Percentiles rank a stretch among this genome's conserved stretches.
Conservation (phyloP, 2,329 filamentous ascomycete genomes). For the Pseudocercospora eumusae region DNA sequence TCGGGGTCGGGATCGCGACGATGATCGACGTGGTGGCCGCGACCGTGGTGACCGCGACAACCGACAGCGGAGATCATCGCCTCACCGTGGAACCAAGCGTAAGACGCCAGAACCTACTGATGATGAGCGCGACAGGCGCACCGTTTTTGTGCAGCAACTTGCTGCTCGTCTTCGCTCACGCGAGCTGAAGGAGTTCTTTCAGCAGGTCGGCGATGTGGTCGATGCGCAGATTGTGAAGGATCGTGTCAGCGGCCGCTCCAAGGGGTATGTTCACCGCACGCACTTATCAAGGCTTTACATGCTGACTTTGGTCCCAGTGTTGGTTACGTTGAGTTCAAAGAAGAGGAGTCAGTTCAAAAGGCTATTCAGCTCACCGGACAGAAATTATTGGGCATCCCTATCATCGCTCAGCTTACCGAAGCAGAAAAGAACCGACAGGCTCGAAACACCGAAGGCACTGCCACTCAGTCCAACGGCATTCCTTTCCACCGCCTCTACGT, state of each 20-base stretch:
- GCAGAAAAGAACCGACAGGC: constrained; percentile 99
- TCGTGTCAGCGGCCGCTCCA: constrained; percentile 91
- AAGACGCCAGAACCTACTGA: constrained; percentile 73
- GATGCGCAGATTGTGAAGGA: constrained; percentile 99
- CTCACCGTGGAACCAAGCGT: constrained; percentile 47
- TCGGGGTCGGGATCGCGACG: constrained; percentile 43
- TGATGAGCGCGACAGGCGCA: constrained; percentile 94
- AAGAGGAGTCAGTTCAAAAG: constrained; percentile 88
- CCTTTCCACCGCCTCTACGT: constrained; percentile 98
- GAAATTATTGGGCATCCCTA: constrained; percentile 96
- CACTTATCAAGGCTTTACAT: constrained; percentile 6
- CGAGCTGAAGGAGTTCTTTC: constrained; percentile 92
- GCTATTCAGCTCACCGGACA: constrained; percentile 98
- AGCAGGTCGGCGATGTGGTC: constrained; percentile 89
- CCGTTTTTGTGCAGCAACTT: constrained; percentile 97
- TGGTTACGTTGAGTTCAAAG: constrained; percentile 98
- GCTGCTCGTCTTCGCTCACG: constrained; percentile 89
- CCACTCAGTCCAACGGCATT: constrained; percentile 75
- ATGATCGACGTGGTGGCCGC: constrained; percentile 65
- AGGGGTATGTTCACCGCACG: constrained; percentile 68
- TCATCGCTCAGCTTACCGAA: constrained; percentile 97
- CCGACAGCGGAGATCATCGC: constrained; percentile 37
- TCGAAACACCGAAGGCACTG: constrained; percentile 70
- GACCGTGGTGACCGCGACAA: constrained; percentile 56
- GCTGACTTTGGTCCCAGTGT: constrained; percentile 65